phyloP scores from a whole-genome alignment of 2,329 filamentous ascomycete genomes.

The Colletotrichum lindemuthianum region DNA sequence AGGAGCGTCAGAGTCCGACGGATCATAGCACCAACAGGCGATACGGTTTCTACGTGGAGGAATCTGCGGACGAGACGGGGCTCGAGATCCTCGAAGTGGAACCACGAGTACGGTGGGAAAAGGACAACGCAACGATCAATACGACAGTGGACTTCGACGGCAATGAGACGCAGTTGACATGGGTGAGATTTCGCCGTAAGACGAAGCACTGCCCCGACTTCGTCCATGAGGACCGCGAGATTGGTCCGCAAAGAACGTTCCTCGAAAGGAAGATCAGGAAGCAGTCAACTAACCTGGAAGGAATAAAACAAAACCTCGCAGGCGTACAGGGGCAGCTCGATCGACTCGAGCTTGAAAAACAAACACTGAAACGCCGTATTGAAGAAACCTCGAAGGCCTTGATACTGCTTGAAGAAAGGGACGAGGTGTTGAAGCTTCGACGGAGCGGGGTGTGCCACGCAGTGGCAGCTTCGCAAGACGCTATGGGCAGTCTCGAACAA shows the following conservation, averaged over 20 bases:
- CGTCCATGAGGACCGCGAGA: background rate
- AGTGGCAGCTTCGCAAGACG: too few relatives aligned
- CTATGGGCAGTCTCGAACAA: too few relatives aligned
- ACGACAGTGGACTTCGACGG: background rate
- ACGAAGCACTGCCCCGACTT: background rate
- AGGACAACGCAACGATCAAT: background rate
- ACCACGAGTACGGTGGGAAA: constrained; percentile 1
- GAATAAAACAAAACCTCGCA: too few relatives aligned
- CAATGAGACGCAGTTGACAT: background rate
- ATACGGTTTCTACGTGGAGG: constrained; percentile 4
- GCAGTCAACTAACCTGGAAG: background rate
- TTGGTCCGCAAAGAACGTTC: too few relatives aligned
- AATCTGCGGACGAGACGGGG: background rate
- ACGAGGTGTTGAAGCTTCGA: too few relatives aligned
- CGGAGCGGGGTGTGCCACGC: too few relatives aligned
- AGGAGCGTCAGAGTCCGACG: background rate
- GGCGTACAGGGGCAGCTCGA: too few relatives aligned
- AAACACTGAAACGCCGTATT: too few relatives aligned
- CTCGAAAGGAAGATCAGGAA: background rate
- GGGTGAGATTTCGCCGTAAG: background rate
- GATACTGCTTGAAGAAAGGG: too few relatives aligned
- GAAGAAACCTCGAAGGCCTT: too few relatives aligned
- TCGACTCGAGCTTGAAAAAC: too few relatives aligned
- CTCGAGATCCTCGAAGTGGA: background rate
- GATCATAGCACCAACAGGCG: background rate